phyloP scores from a whole-genome alignment of 306 rosid species.

The Lagenaria siceraria region DNA sequence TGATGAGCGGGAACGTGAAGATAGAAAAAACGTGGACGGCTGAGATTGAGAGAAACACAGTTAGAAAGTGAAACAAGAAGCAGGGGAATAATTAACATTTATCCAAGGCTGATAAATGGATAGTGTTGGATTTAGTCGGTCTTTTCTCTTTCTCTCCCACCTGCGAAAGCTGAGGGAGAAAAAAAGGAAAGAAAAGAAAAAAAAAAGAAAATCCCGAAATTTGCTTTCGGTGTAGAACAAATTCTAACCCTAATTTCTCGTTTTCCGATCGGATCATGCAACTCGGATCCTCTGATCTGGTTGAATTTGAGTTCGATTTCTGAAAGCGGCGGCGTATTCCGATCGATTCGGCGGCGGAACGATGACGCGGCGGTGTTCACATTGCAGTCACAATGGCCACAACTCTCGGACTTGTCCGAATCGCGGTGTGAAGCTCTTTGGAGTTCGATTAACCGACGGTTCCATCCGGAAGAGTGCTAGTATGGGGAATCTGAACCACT shows the following conservation, averaged over 20 bases:
- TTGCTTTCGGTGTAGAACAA: not conserved
- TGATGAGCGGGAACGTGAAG: not conserved
- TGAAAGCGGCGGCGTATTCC: not conserved
- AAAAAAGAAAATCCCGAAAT: not conserved
- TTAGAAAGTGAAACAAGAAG: not conserved
- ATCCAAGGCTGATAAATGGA: slow-evolving; percentile 9
- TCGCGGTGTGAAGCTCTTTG: slow-evolving; percentile 89
- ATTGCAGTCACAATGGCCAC: slow-evolving; percentile 98
- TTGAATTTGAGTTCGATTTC: slow-evolving; percentile 6
- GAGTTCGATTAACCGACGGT: slow-evolving; percentile 90
- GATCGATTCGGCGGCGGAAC: slow-evolving; percentile 1
- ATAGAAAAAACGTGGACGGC: not conserved
- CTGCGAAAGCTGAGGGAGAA: slow-evolving; percentile 21
- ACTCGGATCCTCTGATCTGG: slow-evolving; percentile 23
- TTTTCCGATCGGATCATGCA: slow-evolving; percentile 18
- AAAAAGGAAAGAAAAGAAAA: not conserved
- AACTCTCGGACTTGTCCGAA: slow-evolving; percentile 93
- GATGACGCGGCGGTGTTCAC: slow-evolving; percentile 94
- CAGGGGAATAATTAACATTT: not conserved
- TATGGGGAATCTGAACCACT: slow-evolving; percentile 92
- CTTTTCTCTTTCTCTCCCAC: slow-evolving; percentile 30
- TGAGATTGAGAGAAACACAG: not conserved
- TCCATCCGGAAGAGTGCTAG: slow-evolving; percentile 93
- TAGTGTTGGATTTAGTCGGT: slow-evolving; percentile 8
- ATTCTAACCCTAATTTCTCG: not conserved